phyloP scores from a whole-genome alignment of 768 basidiomycete genomes.

The Naganishia vaughanmartiniae region DNA sequence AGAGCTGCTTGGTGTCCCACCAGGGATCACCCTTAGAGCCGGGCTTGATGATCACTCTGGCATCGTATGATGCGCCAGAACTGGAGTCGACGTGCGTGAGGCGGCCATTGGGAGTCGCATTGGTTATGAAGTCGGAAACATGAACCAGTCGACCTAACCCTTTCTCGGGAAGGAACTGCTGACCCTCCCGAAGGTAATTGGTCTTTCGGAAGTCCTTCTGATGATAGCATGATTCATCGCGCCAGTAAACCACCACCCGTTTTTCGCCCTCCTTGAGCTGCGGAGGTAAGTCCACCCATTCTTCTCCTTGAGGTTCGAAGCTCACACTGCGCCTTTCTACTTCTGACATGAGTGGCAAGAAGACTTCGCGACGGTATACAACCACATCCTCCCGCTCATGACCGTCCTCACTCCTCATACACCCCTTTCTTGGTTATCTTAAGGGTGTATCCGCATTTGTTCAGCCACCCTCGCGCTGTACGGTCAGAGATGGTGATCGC shows the following conservation, averaged over 20 bases:
- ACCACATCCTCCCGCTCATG: constrained; percentile 9
- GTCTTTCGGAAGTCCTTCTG: constrained; percentile 6
- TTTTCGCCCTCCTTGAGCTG: not conserved
- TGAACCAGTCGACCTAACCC: constrained; percentile 2
- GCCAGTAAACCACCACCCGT: constrained; percentile 1
- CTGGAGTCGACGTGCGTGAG: not conserved
- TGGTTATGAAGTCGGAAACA: constrained; percentile 17
- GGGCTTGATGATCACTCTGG: constrained; percentile 11
- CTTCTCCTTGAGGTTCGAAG: not conserved
- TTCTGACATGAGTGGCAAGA: not conserved
- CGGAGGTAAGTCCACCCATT: not conserved
- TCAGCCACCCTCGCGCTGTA: constrained; percentile 7
- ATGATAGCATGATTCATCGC: constrained; percentile 10
- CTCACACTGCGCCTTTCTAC: not conserved
- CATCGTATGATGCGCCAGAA: not conserved
- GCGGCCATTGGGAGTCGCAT: not conserved
- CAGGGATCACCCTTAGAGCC: constrained; percentile 1
- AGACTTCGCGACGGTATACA: not conserved
- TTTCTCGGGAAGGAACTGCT: not conserved
- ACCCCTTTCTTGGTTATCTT: constrained; percentile 17
- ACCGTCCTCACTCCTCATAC: constrained; percentile 15
- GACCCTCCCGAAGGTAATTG: not conserved
- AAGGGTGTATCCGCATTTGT: not conserved
- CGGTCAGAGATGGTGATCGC: not conserved
- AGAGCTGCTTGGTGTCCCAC: constrained; percentile 12